These are phyloP conservation scores for Cryphonectria parasitica DNA, from an alignment of 2,329 filamentous ascomycete species.

Conservation along the genomic window DNA sequence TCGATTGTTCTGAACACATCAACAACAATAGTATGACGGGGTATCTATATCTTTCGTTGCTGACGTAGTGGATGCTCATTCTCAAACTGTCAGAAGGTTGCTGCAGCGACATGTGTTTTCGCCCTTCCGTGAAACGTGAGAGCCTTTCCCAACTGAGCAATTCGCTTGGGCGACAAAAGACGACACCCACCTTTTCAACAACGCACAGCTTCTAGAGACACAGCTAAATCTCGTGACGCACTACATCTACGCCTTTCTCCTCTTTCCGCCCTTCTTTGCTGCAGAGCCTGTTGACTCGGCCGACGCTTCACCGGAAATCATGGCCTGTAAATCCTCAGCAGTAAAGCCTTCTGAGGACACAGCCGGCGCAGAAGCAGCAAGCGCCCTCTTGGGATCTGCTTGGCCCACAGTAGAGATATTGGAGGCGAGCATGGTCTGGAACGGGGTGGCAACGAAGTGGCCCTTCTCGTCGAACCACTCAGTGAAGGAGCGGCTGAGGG, in stretches of 20 bases:
- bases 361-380: slow-evolving; percentile 43
- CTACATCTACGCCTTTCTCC: slow-evolving; percentile 47
- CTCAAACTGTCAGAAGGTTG: neutral
- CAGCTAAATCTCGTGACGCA: neutral
- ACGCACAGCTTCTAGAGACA: neutral
- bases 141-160: neutral
- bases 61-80: neutral
- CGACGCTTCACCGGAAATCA: slow-evolving; percentile 44
- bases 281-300: slow-evolving; percentile 38
- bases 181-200: neutral
- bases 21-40: neutral
- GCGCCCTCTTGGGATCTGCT: slow-evolving; percentile 62
- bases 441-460: slow-evolving; percentile 73
- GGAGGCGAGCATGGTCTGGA: slow-evolving; percentile 77
- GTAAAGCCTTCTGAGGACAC: slow-evolving; percentile 40
- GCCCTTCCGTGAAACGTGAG: neutral
- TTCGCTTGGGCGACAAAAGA: neutral
- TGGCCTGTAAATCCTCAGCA: slow-evolving; percentile 54
- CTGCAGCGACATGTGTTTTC: neutral
- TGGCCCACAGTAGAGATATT: slow-evolving; percentile 67
- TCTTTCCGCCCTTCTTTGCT: slow-evolving; percentile 49
- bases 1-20: neutral
- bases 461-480: slow-evolving; percentile 78
- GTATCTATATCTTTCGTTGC: slow-evolving; percentile 6
- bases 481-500: slow-evolving; percentile 68